A percentile compares a stretch with the other conserved stretches of the same genome.
These are phyloP conservation scores for Penicillium sp. DNA, from an alignment of 2,329 filamentous ascomycete species.

Conservation along the genomic window DNA sequence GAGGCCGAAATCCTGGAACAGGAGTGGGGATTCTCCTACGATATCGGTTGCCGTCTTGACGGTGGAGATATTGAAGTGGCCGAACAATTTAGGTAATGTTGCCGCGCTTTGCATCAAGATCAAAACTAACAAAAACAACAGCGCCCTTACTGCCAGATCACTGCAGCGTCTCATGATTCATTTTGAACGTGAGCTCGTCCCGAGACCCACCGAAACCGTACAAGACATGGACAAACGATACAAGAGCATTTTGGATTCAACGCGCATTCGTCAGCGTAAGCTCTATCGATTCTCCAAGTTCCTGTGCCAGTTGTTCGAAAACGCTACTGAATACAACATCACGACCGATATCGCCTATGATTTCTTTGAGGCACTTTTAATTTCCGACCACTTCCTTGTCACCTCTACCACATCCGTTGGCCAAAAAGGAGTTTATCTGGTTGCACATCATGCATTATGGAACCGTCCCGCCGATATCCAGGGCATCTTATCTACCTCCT, in stretches of 20 bases:
- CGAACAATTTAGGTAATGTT: conserved; percentile 76
- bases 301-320: conserved; percentile 90
- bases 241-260: conserved; percentile 91
- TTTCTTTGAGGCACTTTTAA: conserved; percentile 75
- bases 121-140: conserved; percentile 33
- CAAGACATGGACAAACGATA: conserved; percentile 95
- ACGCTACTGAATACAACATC: conserved; percentile 92
- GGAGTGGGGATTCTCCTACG: conserved; percentile 96
- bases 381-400: conserved; percentile 84
- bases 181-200: conserved; percentile 86
- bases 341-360: conserved; percentile 66
- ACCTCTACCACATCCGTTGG: conserved; percentile 65
- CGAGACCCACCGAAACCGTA: conserved; percentile 77
- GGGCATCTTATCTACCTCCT: conserved; percentile 76
- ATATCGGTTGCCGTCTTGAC: conserved; percentile 85
- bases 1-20: conserved; percentile 96
- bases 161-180: conserved; percentile 82
- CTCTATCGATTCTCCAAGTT: conserved; percentile 92
- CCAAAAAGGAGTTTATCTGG: conserved; percentile 73
- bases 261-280: conserved; percentile 93
- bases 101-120: background rate
- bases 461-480: conserved; percentile 78
- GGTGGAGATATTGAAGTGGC: conserved; percentile 95
- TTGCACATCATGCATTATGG: conserved; percentile 77
- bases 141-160: conserved; percentile 86